These are phyloP conservation scores for Myotisia sp. DNA, from an alignment of 2,329 filamentous ascomycete species.

Conservation along the genomic window DNA sequence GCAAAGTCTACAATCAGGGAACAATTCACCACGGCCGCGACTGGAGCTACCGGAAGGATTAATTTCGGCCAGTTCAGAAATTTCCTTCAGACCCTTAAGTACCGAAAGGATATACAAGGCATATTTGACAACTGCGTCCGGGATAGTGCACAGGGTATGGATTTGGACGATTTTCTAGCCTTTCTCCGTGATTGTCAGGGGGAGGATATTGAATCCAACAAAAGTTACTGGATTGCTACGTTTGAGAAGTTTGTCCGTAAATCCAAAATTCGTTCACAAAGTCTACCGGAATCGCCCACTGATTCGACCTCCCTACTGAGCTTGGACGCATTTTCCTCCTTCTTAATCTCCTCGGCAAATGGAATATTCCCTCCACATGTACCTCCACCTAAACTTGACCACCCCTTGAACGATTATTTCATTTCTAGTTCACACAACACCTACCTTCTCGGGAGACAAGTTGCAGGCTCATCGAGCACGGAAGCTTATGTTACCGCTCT, in stretches of 20 bases:
- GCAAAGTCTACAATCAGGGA: slow-evolving; percentile 57
- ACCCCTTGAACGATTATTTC: slow-evolving; percentile 90
- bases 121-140: slow-evolving; percentile 53
- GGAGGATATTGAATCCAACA: slow-evolving; percentile 57
- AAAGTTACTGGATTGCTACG: slow-evolving; percentile 51
- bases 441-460: slow-evolving; percentile 81
- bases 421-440: slow-evolving; percentile 99
- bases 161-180: slow-evolving; percentile 54
- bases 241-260: slow-evolving; percentile 58
- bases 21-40: slow-evolving; percentile 61
- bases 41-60: slow-evolving; percentile 49
- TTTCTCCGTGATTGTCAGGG: slow-evolving; percentile 64
- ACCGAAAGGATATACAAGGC: slow-evolving; percentile 62
- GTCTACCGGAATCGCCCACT: slow-evolving; percentile 33
- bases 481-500: slow-evolving; percentile 89
- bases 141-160: slow-evolving; percentile 51
- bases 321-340: slow-evolving; percentile 63
- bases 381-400: slow-evolving; percentile 53
- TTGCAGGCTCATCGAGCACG: slow-evolving; percentile 77
- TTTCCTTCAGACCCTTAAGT: slow-evolving; percentile 71
- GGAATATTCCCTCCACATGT: slow-evolving; percentile 48
- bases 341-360: slow-evolving; percentile 61
- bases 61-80: slow-evolving; percentile 68
- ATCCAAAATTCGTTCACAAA: slow-evolving; percentile 37
- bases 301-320: slow-evolving; percentile 47